Base-by-base conservation (phyloP, 2,329 filamentous ascomycete genomes). In the Fusarium haematococcum region DNA sequence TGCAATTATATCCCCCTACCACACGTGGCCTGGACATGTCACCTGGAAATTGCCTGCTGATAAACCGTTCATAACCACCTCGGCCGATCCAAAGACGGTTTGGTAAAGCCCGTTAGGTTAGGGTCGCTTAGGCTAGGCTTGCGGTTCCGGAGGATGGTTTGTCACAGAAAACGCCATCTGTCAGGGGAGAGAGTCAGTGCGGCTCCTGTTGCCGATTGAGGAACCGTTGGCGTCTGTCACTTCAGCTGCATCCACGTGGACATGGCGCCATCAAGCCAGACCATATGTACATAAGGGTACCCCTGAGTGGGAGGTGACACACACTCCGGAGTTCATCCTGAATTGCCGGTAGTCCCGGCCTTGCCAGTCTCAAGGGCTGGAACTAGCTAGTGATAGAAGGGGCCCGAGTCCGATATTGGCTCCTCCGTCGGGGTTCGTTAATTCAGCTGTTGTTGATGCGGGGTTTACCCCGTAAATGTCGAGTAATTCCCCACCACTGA, bases 1-100 rank as follows among this genome's bases (percentile, higher is more conserved):
- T 54, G 78, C 77, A 52, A 76, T 75, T 25, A 77, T 77, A 23
- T 76, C 77, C 77, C 41, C 43, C 43, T 25, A 6, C 43, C 43
- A 48, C 43, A 48, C 23, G 43, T 48, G 43, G 43, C 8, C 43
- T 10, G 14, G 14, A 48, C 43, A 25, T 48, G 43, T 25, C 43
- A 48, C 43, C 43, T 48, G 43, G 43, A 48, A 48, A 48, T 48
- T 48, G 20, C 23, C 14, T 25, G 13, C 43, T 48, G 8, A 25
- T 48, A 18, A 48, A 48, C 43, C 23, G 43, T 48, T 25, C 43
- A 23, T 48, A 25, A 23, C 8, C 43, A 16, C 43, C 23, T 48
- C 43, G 43, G 43, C 43, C 13, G 43, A 79, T 75, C 78, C 48
- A 32, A 54, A 54, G 48, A 32, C 48, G 18, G 48, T 32, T 54